Conservation (phyloP, 2,329 filamentous ascomycete species). For the Calonectria pseudoreteaudii region DNA sequence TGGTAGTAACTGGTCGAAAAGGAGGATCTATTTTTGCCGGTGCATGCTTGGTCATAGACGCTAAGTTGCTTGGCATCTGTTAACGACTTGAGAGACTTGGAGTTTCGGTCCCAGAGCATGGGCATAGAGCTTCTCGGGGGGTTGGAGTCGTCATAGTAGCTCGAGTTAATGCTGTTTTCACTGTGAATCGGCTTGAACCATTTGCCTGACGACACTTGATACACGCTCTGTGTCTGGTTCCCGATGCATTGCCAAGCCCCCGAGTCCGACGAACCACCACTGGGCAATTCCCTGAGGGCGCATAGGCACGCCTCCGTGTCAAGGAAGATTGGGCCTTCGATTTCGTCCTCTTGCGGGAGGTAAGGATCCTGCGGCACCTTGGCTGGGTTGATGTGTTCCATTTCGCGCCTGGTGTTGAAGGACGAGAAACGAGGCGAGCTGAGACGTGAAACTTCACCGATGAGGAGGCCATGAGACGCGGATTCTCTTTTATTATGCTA, state of each 20-base stretch:
- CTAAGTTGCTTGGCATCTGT: constrained; percentile 41
- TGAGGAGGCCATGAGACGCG: background rate
- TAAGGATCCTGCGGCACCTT: constrained; percentile 53
- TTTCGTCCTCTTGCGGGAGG: constrained; percentile 43
- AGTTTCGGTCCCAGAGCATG: constrained; percentile 44
- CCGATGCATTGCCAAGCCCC: constrained; percentile 59
- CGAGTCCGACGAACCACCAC: constrained; percentile 23
- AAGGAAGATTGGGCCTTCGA: constrained; percentile 52
- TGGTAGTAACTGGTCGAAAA: constrained; percentile 57
- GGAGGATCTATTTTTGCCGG: constrained; percentile 52
- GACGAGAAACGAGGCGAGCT: background rate
- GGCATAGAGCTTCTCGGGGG: constrained; percentile 46
- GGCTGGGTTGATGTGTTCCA: constrained; percentile 31
- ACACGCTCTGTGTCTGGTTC: constrained; percentile 55
- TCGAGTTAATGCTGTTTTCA: constrained; percentile 36
- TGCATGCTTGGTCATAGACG: constrained; percentile 55
- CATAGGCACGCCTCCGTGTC: constrained; percentile 55
- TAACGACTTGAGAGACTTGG: constrained; percentile 41
- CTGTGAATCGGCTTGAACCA: constrained; percentile 53
- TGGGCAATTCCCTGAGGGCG: constrained; percentile 44
- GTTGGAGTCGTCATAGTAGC: constrained; percentile 52
- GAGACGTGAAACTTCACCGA: background rate
- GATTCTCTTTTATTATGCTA: background rate
- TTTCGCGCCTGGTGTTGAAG: background rate
- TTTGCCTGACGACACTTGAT: constrained; percentile 52